Percentiles rank a stretch among this genome's conserved stretches.
Conservation (phyloP, 139 green algal genomes). For the Ostreobium quekettii region DNA sequence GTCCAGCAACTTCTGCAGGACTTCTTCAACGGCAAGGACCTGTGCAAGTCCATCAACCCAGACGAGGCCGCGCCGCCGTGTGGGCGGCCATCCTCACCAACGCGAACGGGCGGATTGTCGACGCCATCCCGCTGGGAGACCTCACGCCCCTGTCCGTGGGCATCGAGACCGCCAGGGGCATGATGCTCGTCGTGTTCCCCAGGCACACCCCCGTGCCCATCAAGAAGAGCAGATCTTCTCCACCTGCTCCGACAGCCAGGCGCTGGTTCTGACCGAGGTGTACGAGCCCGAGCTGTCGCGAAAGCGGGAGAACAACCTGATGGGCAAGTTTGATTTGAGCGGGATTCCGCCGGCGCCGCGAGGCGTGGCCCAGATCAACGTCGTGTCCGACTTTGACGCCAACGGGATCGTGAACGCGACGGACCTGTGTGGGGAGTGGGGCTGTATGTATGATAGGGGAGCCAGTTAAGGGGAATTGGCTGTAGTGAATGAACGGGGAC, state of each 20-base stretch:
- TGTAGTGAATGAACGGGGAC: too few species aligned
- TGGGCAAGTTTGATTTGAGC: slow-evolving; percentile 97
- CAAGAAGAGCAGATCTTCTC: slow-evolving; percentile 99
- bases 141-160: slow-evolving; percentile 91
- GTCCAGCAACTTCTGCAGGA: slow-evolving; percentile 94
- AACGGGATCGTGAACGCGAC: slow-evolving; percentile 99
- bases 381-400: slow-evolving; percentile 97
- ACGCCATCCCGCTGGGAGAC: slow-evolving; percentile 97
- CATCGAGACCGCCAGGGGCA: slow-evolving; percentile 88
- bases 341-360: slow-evolving; percentile 94
- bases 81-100: slow-evolving; percentile 94
- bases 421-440: too few species aligned
- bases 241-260: slow-evolving; percentile 98
- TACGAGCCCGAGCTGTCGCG: slow-evolving; percentile 87
- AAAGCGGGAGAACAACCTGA: slow-evolving; percentile 93
- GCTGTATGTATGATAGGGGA: too few species aligned
- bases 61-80: slow-evolving; percentile 95
- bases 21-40: slow-evolving; percentile 98
- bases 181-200: slow-evolving; percentile 81
- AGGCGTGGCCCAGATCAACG: slow-evolving; percentile 95
- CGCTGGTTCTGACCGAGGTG: slow-evolving; percentile 92
- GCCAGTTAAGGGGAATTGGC: too few species aligned
- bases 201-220: slow-evolving; percentile 97
- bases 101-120: slow-evolving; percentile 86
- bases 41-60: slow-evolving; percentile 99